Evolutionary conservation across 139 green algal species (phyloP).

Genomic region (Auxenochlorella pyrenoidosa): DNA sequence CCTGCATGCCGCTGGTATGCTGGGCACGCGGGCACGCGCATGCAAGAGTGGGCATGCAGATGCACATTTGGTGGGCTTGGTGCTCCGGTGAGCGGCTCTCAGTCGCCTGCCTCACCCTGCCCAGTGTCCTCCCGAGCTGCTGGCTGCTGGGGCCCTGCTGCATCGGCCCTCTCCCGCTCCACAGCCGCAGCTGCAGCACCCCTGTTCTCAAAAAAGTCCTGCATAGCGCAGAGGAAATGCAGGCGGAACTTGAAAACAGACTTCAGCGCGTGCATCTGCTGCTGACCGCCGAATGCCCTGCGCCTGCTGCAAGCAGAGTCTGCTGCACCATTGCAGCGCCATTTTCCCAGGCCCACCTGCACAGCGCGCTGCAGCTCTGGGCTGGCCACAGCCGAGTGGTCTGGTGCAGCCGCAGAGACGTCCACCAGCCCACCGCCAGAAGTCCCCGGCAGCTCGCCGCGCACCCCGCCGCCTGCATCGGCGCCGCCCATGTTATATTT

Average conservation of each 20-base stretch:
- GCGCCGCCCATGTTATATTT: slow-evolving; percentile 22
- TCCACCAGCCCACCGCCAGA: slow-evolving; percentile 1
- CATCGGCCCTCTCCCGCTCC: neutral
- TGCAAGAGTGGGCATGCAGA: neutral
- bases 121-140: neutral
- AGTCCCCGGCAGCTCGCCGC: neutral
- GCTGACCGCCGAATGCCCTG: neutral
- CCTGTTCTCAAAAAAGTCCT: neutral
- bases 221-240: neutral
- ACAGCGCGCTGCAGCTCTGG: slow-evolving; percentile 2
- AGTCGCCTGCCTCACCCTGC: neutral
- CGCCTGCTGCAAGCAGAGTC: neutral
- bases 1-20: too few species aligned
- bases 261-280: neutral
- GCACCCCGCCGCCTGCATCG: neutral
- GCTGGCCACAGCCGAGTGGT: neutral
- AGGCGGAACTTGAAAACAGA: too few species aligned
- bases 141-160: neutral
- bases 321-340: too few species aligned
- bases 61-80: neutral
- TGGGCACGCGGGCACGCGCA: neutral
- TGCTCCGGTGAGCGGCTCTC: neutral
- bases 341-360: neutral
- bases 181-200: neutral
- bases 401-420: neutral